phyloP scores from a whole-genome alignment of 2,329 filamentous ascomycete species.

The Colletotrichum endophyticum region DNA sequence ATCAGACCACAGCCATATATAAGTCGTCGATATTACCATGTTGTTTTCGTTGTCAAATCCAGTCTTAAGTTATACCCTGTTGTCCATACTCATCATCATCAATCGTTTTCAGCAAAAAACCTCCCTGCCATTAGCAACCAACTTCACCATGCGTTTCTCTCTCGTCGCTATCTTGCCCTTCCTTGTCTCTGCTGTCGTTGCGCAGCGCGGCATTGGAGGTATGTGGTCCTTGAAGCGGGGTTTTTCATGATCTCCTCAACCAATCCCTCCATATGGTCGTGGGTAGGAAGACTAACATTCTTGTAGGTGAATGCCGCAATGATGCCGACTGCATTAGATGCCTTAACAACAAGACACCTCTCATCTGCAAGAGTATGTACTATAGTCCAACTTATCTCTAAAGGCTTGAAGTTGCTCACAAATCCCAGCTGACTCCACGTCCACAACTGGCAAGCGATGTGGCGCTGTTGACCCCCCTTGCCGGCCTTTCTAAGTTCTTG shows the following conservation, averaged over 20 bases:
- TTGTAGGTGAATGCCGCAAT: background rate
- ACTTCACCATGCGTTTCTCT: background rate
- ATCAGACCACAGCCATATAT: background rate
- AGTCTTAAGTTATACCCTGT: background rate
- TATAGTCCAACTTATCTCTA: no score
- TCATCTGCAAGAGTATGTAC: background rate
- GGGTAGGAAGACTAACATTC: background rate
- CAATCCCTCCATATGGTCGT: fast-evolving
- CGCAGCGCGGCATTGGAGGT: background rate
- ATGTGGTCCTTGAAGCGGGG: background rate
- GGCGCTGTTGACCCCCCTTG: background rate
- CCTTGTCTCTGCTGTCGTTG: background rate
- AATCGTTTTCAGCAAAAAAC: background rate
- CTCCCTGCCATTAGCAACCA: background rate
- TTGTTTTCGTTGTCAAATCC: fast-evolving
- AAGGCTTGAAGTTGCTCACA: background rate
- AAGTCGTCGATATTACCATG: background rate
- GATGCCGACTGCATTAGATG: background rate
- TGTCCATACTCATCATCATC: background rate
- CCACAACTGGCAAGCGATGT: background rate
- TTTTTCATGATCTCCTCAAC: fast-evolving
- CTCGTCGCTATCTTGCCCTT: background rate
- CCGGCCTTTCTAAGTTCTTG: background rate
- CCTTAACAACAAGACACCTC: background rate
- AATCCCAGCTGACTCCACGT: background rate